Base-by-base conservation (phyloP, 495 filamentous ascomycete species). In the Penicillium silybi region DNA sequence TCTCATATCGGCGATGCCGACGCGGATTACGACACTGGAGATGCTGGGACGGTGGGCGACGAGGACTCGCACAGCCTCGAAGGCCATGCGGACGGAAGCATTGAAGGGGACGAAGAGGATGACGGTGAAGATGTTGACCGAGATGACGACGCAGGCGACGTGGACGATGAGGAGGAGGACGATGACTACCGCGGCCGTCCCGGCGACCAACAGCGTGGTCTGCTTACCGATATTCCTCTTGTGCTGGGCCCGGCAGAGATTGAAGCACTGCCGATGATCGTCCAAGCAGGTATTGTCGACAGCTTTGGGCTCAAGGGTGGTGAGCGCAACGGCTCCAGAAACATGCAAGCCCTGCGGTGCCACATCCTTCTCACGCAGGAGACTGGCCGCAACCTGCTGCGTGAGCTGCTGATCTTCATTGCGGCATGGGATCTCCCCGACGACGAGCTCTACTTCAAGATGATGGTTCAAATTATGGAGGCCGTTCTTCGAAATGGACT, bases 351-450 rank as follows among this genome's bases (percentile, higher is more conserved):
- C 35, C 85, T 90, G 5, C 77, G 91, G 39, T 96, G 91, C 58
- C 88, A 95, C 56, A 88, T 95, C 49, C 78, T 97, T 32, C 74
- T 97, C 48, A 89, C 90, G 0, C 82, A 91, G 48, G 88, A 92
- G 50, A 89, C 87, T 50, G 92, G 92, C 15, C 83, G 88, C 38
- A 96, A 93, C 57, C 75, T 97, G 4, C 79, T 97, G 6, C 80
- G 91, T 40, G 91, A 97, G 59, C 82, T 97, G 45, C 76, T 97
- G 19, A 95, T 97, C 48, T 97, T 97, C 68, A 92, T 97, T 49
- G 92, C 92, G 13, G 90, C 93, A 13, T 97, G 92, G 92, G 91
- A 97, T 62, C 84, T 95, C 51, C 85, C 85, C 13, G 91, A 97
- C 58, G 86, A 91, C 38, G 88, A 92, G 55, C 78, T 93, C 11